phyloP scores from a whole-genome alignment of 2,329 filamentous ascomycete species.

The Nemania diffusa region DNA sequence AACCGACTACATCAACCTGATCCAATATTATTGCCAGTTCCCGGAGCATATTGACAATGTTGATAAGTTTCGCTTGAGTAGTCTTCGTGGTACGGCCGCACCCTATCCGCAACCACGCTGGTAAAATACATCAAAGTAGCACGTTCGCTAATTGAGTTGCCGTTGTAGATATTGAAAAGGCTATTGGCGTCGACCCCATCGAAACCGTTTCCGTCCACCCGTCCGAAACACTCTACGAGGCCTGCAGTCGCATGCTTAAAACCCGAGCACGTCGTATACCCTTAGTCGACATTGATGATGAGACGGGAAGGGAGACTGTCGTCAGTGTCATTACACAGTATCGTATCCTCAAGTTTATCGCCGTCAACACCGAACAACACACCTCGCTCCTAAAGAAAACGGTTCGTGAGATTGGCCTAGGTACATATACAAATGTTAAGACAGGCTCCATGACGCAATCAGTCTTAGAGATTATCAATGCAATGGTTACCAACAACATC shows the following conservation, averaged over 20 bases:
- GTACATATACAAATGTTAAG: conserved; percentile 82
- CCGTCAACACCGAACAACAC: conserved; percentile 87
- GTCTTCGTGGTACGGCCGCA: conserved; percentile 77
- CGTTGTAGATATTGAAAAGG: conserved; percentile 86
- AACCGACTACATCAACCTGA: conserved; percentile 98
- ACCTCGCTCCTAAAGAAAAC: conserved; percentile 90
- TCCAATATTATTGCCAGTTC: conserved; percentile 99
- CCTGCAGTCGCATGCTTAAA: conserved; percentile 91
- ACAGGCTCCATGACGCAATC: conserved; percentile 89
- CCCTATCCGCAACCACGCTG: conserved; percentile 31
- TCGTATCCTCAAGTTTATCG: conserved; percentile 97
- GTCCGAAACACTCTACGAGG: conserved; percentile 90
- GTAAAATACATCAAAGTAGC: neutral
- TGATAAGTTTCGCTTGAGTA: conserved; percentile 92
- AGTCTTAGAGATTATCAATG: conserved; percentile 93
- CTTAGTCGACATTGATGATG: conserved; percentile 91
- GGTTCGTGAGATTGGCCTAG: conserved; percentile 83
- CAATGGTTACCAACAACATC: conserved; percentile 92
- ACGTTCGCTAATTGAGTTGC: conserved; percentile 21
- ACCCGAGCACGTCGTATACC: conserved; percentile 94
- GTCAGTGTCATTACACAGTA: conserved; percentile 98
- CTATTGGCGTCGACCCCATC: conserved; percentile 88
- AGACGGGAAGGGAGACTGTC: conserved; percentile 90
- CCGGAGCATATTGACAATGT: conserved; percentile 89
- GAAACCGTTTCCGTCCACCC: conserved; percentile 98